phyloP scores from a whole-genome alignment of 805 yeast species.

The Saccharomyces mikatae region DNA sequence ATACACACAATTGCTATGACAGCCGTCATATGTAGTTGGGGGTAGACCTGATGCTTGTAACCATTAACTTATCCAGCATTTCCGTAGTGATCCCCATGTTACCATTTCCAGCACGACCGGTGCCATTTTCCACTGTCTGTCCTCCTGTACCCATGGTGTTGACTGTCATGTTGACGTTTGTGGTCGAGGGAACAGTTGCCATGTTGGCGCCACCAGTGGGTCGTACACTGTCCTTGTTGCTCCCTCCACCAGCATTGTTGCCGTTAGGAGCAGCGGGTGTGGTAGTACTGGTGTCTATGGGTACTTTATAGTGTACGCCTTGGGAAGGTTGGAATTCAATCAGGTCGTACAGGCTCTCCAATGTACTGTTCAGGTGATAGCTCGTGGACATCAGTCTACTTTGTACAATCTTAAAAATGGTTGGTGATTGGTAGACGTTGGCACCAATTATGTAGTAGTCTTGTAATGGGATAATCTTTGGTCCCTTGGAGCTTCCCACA shows the following conservation, averaged over 20 bases:
- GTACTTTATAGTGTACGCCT: constrained; percentile 34
- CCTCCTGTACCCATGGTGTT: not conserved
- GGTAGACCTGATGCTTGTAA: constrained; percentile 26
- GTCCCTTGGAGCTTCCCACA: constrained; percentile 15
- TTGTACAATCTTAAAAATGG: constrained; percentile 60
- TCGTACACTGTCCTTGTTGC: not conserved
- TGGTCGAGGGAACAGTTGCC: constrained; percentile 5
- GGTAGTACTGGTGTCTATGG: constrained; percentile 3
- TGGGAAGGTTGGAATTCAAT: constrained; percentile 52
- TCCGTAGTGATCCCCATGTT: constrained; percentile 16
- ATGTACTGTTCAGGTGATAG: constrained; percentile 37
- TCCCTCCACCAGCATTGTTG: constrained; percentile 1
- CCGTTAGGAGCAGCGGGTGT: not conserved
- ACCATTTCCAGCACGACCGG: not conserved
- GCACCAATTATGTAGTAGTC: constrained; percentile 89
- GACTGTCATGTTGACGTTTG: constrained; percentile 10
- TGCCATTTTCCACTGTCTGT: constrained; percentile 3
- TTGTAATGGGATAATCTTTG: constrained; percentile 42
- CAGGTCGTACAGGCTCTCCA: constrained; percentile 39
- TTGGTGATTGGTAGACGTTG: constrained; percentile 85
- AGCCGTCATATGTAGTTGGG: constrained; percentile 23
- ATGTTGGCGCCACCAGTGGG: not conserved
- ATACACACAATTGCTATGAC: not conserved
- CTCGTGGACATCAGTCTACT: constrained; percentile 55
- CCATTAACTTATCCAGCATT: constrained; percentile 26